Base-by-base conservation (phyloP, 768 basidiomycete genomes). In the Leucocoprinus leucothites region DNA sequence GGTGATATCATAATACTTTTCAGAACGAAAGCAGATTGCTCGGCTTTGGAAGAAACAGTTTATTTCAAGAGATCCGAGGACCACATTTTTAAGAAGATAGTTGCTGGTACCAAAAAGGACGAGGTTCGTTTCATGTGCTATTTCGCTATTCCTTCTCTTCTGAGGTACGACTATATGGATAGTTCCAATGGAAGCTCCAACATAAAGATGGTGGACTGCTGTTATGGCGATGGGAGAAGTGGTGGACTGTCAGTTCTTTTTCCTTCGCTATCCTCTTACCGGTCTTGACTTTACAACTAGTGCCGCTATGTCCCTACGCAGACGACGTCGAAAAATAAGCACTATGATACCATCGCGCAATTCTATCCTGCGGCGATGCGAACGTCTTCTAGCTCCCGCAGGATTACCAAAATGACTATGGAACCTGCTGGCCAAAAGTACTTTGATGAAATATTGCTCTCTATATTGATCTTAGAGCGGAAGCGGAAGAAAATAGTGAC, bases 371-470 rank as follows among this genome's bases (percentile, higher is more conserved):
- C 47, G 3, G 21, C n/a, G 3, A 19, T 56, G 40, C 54, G 54
- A 35, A 35, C 54, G 22, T 38, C 47, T 7, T 21, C 54, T 7
- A 55, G 41, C 11, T 21, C 47, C 13, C 35, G 9, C 26, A 49
- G 35, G 16, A 8, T 25, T 1, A 48, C 54, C n/a, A 38, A 21
- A 3, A 42, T 56, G 47, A 59, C 52, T 8, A 51, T 59, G 28
- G 47, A 53, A 28, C 56, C 61, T 14, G 28, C 28, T 9, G 61
- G 58, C 18, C 56, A 62, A 25, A 25, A 51, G 8, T 47, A 56
- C 22, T 53, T 62, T 24, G 58, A 62, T 45, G 57, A 59, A n/a
- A 48, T 62, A 22, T 7, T 62, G 5, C 49, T 62, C 9, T 59
- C 61, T 2, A 40, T 52, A 3, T 24, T 62, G 21, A 48, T 59